A percentile compares a stretch with the other conserved stretches of the same genome.
phyloP scores from a whole-genome alignment of 1,139 yeast genomes.

The Zygoascus sp. region DNA sequence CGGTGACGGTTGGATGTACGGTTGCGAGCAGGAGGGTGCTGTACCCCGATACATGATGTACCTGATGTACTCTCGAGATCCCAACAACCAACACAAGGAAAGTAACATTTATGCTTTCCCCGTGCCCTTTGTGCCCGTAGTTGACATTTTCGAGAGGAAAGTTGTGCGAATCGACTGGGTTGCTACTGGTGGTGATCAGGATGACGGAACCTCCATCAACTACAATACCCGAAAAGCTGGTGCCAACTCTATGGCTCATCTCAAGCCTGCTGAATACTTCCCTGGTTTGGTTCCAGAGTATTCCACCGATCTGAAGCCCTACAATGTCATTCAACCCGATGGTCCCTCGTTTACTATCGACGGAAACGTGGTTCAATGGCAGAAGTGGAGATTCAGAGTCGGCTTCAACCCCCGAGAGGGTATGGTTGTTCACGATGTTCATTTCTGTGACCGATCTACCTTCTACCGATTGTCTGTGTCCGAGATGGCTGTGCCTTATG shows the following conservation, averaged over 20 bases:
- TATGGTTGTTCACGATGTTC: slow-evolving; percentile 68
- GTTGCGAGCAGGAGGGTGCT: slow-evolving; percentile 74
- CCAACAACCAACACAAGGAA: slow-evolving; percentile 68
- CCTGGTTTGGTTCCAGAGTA: slow-evolving; percentile 45
- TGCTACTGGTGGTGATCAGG: slow-evolving; percentile 59
- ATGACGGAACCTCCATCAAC: slow-evolving; percentile 36
- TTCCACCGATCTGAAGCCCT: slow-evolving; percentile 61
- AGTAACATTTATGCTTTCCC: slow-evolving; percentile 85
- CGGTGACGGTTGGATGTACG: slow-evolving; percentile 93
- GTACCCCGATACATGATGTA: slow-evolving; percentile 66
- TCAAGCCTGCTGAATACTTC: slow-evolving; percentile 48
- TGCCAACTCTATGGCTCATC: slow-evolving; percentile 62
- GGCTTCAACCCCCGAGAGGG: slow-evolving; percentile 80
- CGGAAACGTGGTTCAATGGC: slow-evolving; percentile 70
- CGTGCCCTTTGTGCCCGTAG: slow-evolving; percentile 75
- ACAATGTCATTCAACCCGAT: slow-evolving; percentile 74
- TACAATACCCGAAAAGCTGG: slow-evolving; percentile 49
- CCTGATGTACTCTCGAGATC: slow-evolving; percentile 57
- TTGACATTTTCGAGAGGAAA: slow-evolving; percentile 60
- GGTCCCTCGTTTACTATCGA: slow-evolving; percentile 73
- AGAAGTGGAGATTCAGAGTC: slow-evolving; percentile 84
- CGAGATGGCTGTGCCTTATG: slow-evolving; percentile 92
- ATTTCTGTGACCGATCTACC: slow-evolving; percentile 75
- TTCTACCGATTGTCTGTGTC: slow-evolving; percentile 75
- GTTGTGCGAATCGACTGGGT: slow-evolving; percentile 74